A percentile compares a stretch with the other conserved stretches of the same genome.
Conservation (phyloP, 208 protist species). For the Eutreptiella sp. region DNA sequence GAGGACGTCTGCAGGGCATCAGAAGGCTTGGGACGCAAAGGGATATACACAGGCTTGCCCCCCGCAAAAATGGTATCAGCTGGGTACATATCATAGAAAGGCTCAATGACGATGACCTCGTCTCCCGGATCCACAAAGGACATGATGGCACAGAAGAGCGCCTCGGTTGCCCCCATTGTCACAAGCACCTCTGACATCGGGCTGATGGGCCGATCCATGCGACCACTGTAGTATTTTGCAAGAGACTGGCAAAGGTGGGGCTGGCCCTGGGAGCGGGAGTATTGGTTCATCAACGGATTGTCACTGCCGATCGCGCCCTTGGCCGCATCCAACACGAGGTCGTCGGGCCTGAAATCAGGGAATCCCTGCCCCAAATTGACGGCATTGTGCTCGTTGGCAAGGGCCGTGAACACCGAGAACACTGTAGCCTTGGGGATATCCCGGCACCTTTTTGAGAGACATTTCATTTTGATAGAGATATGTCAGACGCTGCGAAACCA, state of each 20-base stretch:
- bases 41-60: slow-evolving; percentile 59
- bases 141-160: slow-evolving; percentile 60
- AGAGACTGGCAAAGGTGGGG: slow-evolving; percentile 57
- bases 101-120: slow-evolving; percentile 82
- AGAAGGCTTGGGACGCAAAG: slow-evolving; percentile 38
- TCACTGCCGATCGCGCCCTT: slow-evolving; percentile 40
- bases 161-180: slow-evolving; percentile 72
- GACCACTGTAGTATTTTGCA: slow-evolving; percentile 50
- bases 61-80: slow-evolving; percentile 56
- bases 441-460: too few relatives aligned
- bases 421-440: too few relatives aligned
- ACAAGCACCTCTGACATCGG: slow-evolving; percentile 54
- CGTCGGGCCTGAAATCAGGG: slow-evolving; percentile 62
- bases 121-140: slow-evolving; percentile 75
- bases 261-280: slow-evolving; percentile 60
- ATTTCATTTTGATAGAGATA: too few relatives aligned
- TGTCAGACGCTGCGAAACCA: too few relatives aligned
- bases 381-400: slow-evolving; percentile 67
- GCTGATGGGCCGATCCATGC: slow-evolving; percentile 45
- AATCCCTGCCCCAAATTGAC: slow-evolving; percentile 85
- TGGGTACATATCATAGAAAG: slow-evolving; percentile 80
- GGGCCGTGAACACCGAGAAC: slow-evolving; percentile 71
- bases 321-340: slow-evolving; percentile 60
- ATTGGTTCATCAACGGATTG: slow-evolving; percentile 57
- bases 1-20: slow-evolving; percentile 36